A percentile compares a stretch with the other conserved stretches of the same genome.
Conservation (phyloP, 73 alveolate species). For the Paramecium caudatum region DNA sequence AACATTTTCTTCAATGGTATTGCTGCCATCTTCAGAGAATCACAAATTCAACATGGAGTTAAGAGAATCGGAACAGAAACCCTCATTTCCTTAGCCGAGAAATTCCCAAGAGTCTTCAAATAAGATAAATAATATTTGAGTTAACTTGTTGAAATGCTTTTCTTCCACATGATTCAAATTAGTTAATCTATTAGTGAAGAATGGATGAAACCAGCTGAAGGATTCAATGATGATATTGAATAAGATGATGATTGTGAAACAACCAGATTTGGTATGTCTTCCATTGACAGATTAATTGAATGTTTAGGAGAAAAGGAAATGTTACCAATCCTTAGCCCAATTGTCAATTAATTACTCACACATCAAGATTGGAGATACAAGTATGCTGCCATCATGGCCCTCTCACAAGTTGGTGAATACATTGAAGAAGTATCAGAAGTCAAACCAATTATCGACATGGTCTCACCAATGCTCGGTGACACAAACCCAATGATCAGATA, state of each 20-base stretch:
- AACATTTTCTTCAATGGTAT: conserved; percentile 79
- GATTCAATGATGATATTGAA: conserved; percentile 86
- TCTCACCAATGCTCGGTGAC: conserved; percentile 80
- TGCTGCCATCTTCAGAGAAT: conserved; percentile 79
- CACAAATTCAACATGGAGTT: conserved; percentile 78
- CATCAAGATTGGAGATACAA: conserved; percentile 93
- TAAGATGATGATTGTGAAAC: conserved; percentile 93
- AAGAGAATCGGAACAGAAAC: conserved; percentile 88
- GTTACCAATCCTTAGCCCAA: conserved; percentile 81
- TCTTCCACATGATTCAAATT: conserved; percentile 89
- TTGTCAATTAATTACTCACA: conserved; percentile 80
- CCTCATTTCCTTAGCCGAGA: conserved; percentile 83
- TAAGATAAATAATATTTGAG: conserved; percentile 80
- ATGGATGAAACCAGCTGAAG: conserved; percentile 93
- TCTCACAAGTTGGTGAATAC: conserved; percentile 91
- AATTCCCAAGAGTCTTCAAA: conserved; percentile 85
- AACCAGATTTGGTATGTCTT: conserved; percentile 91
- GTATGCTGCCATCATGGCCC: conserved; percentile 90
- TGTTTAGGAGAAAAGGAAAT: conserved; percentile 90
- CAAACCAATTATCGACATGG: conserved; percentile 84
- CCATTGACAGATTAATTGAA: conserved; percentile 93
- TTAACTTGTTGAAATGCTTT: conserved; percentile 82
- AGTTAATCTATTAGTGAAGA: conserved; percentile 84
- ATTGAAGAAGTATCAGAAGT: conserved; percentile 85
- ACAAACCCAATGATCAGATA: conserved; percentile 94